Conservation (phyloP, 441 rosid genomes). For the Eruca vesicaria region DNA sequence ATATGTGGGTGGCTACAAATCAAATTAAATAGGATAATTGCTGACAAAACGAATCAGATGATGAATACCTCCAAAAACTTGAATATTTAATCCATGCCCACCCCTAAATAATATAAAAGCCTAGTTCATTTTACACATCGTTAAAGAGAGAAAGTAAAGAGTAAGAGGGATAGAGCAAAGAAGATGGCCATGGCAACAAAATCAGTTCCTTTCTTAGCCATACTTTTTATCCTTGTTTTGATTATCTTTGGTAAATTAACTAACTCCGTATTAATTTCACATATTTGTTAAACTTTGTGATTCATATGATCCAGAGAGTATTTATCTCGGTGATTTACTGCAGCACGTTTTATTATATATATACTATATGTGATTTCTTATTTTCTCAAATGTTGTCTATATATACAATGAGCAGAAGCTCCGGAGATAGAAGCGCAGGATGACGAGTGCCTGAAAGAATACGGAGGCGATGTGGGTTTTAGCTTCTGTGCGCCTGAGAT, state of each 20-base stretch:
- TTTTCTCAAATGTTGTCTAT: neutral
- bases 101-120: no score
- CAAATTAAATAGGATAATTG: no score
- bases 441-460: conserved; percentile 18
- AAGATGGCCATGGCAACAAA: neutral
- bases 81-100: no score
- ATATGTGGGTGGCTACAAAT: no score
- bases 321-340: neutral
- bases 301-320: no score
- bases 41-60: no score
- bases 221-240: neutral
- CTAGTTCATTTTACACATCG: neutral
- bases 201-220: neutral
- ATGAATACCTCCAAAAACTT: no score
- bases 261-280: neutral
- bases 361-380: neutral
- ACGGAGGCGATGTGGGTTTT: conserved; percentile 26
- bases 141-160: no score
- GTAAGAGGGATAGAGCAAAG: neutral
- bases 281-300: no score
- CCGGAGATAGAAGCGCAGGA: conserved; percentile 24
- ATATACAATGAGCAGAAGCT: conserved; percentile 4
- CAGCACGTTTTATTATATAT: neutral
- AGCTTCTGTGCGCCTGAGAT: conserved; percentile 22
- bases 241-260: neutral